Evolutionary conservation across 2,329 filamentous ascomycete genomes (phyloP).

Genomic region (Helotiales sp.): DNA sequence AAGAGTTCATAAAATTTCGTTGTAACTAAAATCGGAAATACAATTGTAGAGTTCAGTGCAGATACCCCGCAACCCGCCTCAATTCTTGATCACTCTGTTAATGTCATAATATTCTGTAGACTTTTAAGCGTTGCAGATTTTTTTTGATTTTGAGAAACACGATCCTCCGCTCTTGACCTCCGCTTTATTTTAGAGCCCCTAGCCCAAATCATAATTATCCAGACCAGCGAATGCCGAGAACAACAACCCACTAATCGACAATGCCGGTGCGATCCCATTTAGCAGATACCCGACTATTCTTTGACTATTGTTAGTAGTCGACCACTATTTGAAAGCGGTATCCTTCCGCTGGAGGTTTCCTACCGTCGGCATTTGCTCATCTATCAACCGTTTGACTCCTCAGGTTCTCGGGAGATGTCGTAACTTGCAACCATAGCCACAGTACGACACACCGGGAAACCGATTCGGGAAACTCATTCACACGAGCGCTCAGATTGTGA

Average conservation of each 20-base stretch:
- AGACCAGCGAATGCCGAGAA: not conserved
- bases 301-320: not conserved
- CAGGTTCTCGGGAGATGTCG: not conserved
- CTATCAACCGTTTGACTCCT: not conserved
- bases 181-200: too few relatives aligned
- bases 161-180: too few relatives aligned
- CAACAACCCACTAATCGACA: not conserved
- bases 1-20: not conserved
- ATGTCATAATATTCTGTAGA: too few relatives aligned
- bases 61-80: not conserved
- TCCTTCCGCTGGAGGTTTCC: not conserved
- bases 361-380: not conserved
- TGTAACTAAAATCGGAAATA: not conserved
- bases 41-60: too few relatives aligned
- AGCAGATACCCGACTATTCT: not conserved
- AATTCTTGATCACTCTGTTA: too few relatives aligned
- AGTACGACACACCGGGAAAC: not conserved
- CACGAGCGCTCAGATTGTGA: not conserved
- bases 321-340: not conserved
- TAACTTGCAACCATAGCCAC: too few relatives aligned
- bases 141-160: too few relatives aligned
- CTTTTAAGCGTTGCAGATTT: too few relatives aligned
- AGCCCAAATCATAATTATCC: not conserved
- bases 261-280: not conserved
- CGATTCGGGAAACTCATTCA: conserved; percentile 2